Conservation (phyloP, 2,329 filamentous ascomycete species). For the Akanthomyces lecanii region DNA sequence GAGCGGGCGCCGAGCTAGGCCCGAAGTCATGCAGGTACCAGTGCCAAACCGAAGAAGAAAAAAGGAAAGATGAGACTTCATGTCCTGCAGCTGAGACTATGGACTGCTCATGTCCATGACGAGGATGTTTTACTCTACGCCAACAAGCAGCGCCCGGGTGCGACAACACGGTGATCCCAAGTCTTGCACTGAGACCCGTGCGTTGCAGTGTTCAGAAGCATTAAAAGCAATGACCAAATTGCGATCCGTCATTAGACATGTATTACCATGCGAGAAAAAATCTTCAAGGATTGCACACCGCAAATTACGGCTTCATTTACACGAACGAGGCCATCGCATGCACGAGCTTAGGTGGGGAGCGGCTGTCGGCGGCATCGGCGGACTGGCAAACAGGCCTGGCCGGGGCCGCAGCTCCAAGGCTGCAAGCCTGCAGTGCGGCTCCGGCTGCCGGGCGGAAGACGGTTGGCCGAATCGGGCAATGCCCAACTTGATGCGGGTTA, state of each 20-base stretch:
- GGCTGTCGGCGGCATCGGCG: constrained; percentile 28
- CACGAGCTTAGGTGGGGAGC: neutral
- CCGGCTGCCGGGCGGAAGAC: constrained; percentile 21
- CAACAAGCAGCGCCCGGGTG: neutral
- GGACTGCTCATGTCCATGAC: neutral
- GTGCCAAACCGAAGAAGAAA: neutral
- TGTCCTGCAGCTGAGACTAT: neutral
- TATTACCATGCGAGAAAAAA: neutral
- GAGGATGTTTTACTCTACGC: neutral
- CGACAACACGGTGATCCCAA: neutral
- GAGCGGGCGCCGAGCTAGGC: neutral
- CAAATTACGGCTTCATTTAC: neutral
- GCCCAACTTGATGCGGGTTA: neutral
- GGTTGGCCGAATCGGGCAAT: constrained; percentile 14
- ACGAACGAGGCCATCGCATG: neutral
- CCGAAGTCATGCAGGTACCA: neutral
- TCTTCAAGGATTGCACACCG: neutral
- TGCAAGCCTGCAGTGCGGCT: constrained; percentile 13
- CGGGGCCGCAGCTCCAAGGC: neutral
- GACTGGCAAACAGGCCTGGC: neutral
- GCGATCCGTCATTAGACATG: neutral
- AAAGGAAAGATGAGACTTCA: neutral
- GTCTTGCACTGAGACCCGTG: neutral
- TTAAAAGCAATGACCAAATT: neutral
- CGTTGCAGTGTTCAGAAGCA: neutral